Base-by-base conservation (phyloP, 352 stramenopile species). In the Phytophthora constricta region DNA sequence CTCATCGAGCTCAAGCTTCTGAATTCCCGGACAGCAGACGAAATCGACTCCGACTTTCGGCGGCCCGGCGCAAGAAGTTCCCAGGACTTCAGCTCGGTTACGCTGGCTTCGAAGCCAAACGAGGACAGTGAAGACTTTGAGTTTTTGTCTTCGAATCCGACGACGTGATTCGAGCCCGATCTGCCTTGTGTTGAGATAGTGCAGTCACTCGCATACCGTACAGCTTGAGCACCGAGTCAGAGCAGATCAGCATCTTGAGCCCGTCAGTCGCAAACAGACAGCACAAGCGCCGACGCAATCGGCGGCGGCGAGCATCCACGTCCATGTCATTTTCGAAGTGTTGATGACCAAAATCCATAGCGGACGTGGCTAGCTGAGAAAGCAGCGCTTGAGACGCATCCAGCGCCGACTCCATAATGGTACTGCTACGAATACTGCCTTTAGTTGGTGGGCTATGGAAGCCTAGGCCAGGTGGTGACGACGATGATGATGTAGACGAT, bases 311-410 rank as follows among this genome's bases (percentile, higher is more conserved):
- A 7, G 72, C 76, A 41, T 72, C 66, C 9, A 84, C 56, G 58
- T 86, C 72, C 26, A 75, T 80, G 22, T 88, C 82, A 55, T 91
- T 79, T 49, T 80, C 68, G 48, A 85, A 87, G 52, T 90, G 74
- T 33, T 82, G 73, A 42, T 76, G 65, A 25, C 73, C 61, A 53
- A 92, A 80, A 61, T 87, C 80, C 53, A 87, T 84, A 5, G 77
- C 79, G 5, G 85, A 91, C 49, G 84, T 82, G 17, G 82, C 82
- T 13, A 93, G 76, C 34, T 93, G 85, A 19, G 68, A 87, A 14
- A 91, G 71, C 22, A 93, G 62, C 22, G 85, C 85, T 47, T 93
- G 85, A 3, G 85, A 93, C 0, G 76, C 83, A 45, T 91, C 83
- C 28, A 93, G 54, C 1, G 85, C 85, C 17, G 74, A 86, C 56